Percentiles rank a stretch among this genome's conserved stretches.
phyloP scores from a whole-genome alignment of 1,139 yeast species.

The Yamadazyma buinensis region DNA sequence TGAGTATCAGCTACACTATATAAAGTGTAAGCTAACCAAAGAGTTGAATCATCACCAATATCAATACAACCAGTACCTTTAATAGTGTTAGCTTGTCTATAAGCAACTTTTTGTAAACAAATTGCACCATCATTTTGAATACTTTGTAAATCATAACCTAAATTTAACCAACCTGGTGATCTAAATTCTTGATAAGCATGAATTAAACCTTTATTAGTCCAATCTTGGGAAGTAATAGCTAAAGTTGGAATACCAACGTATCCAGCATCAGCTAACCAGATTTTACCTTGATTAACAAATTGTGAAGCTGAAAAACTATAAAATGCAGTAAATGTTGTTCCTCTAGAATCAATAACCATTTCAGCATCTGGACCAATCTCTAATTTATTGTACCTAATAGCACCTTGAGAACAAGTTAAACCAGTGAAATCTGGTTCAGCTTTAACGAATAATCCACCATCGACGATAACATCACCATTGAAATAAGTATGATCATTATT shows the following conservation, averaged over 20 bases:
- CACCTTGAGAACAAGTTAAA: constrained; percentile 16
- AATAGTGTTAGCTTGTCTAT: constrained; percentile 12
- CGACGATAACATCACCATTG: constrained; percentile 14
- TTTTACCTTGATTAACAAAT: constrained; percentile 11
- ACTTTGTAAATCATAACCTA: constrained; percentile 10
- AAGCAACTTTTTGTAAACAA: constrained; percentile 14
- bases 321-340: constrained; percentile 18
- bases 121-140: constrained; percentile 15
- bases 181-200: constrained; percentile 12
- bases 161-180: constrained; percentile 11
- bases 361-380: constrained; percentile 13
- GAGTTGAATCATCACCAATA: constrained; percentile 13
- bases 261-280: constrained; percentile 14
- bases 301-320: constrained; percentile 14
- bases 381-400: constrained; percentile 10
- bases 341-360: constrained; percentile 15
- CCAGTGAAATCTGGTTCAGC: constrained; percentile 14
- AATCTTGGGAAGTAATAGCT: constrained; percentile 10
- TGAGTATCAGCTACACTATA: constrained; percentile 8
- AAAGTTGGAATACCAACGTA: constrained; percentile 12
- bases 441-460: constrained; percentile 16
- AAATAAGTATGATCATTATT: constrained; percentile 21
- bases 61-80: constrained; percentile 18
- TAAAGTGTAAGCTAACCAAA: constrained; percentile 10
- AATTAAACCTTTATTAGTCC: constrained; percentile 11